Percentiles rank a stretch among this genome's conserved stretches.
Evolutionary conservation across 1,284 basidiomycete species (phyloP).

Genomic region (Rhodotorula mucilaginosa): DNA sequence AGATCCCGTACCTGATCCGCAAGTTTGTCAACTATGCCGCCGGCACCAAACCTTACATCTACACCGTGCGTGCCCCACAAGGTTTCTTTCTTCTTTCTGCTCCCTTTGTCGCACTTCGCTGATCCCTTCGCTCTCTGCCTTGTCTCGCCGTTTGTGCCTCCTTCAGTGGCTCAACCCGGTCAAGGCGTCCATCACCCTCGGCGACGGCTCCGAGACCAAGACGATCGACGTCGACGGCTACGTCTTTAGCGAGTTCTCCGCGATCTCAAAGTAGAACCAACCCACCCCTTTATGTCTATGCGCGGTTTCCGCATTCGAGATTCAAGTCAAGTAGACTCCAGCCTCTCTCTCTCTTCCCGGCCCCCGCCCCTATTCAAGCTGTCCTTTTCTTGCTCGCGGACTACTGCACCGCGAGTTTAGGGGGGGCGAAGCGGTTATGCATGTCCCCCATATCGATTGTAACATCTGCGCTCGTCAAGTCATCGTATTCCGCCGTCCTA

Average conservation of each 20-base stretch:
- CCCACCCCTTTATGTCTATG: too few relatives aligned
- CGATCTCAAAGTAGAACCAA: conserved; percentile 61
- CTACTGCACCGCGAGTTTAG: not conserved
- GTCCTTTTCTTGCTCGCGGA: not conserved
- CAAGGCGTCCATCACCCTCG: conserved; percentile 61
- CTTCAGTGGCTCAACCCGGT: conserved; percentile 74
- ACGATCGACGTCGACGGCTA: conserved; percentile 60
- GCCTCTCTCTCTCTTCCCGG: not conserved
- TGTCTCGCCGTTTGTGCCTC: not conserved
- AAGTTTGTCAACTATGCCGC: conserved; percentile 86
- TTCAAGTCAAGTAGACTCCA: not conserved
- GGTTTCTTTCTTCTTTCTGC: too few relatives aligned
- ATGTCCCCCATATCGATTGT: too few relatives aligned
- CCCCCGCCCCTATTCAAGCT: not conserved
- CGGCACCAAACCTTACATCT: conserved; percentile 88
- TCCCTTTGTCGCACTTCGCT: conserved; percentile 24
- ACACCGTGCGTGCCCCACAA: conserved; percentile 62
- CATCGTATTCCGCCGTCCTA: too few relatives aligned
- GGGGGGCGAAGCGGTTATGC: too few relatives aligned
- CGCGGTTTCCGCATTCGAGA: too few relatives aligned
- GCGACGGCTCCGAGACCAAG: conserved; percentile 52
- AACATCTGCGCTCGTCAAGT: too few relatives aligned
- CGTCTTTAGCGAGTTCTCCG: conserved; percentile 85
- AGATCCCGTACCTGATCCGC: conserved; percentile 89
- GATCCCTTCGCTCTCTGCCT: not conserved